Conservation (phyloP, 108 stramenopile species). For the Fistulifera pelliculosa region DNA sequence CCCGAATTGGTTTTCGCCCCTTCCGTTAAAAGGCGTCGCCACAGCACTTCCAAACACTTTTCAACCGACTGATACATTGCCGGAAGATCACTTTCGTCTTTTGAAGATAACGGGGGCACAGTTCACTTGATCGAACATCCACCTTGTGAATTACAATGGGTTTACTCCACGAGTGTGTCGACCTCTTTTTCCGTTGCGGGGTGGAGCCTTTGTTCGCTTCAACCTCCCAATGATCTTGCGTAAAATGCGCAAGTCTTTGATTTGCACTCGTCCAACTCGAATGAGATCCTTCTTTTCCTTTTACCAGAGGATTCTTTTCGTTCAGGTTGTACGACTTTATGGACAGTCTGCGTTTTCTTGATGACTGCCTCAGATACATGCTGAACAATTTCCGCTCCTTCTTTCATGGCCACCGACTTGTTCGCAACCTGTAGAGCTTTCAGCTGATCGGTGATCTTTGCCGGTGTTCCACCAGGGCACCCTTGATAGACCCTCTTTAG, state of each 20-base stretch:
- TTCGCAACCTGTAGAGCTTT: conserved; percentile 19
- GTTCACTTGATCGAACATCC: conserved; percentile 30
- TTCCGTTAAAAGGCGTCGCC: conserved; percentile 35
- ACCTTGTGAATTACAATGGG: conserved; percentile 36
- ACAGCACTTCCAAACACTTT: conserved; percentile 28
- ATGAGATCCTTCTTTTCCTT: conserved; percentile 7
- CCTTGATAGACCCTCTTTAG: conserved; percentile 23
- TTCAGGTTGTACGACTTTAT: conserved; percentile 20
- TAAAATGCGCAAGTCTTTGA: conserved; percentile 43
- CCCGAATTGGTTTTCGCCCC: conserved; percentile 48
- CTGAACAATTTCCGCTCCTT: conserved; percentile 38
- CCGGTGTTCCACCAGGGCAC: conserved; percentile 29
- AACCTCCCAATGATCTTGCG: conserved; percentile 27
- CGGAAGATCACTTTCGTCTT: conserved; percentile 30
- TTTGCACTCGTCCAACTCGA: conserved; percentile 34
- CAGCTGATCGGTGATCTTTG: conserved; percentile 23
- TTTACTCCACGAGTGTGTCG: conserved; percentile 37
- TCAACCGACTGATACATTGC: conserved; percentile 40
- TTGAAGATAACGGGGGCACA: conserved; percentile 42
- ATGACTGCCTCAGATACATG: conserved; percentile 36
- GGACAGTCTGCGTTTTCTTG: conserved; percentile 18
- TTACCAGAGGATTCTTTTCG: conserved; percentile 4
- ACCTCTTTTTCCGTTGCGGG: no score
- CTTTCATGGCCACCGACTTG: conserved; percentile 21
- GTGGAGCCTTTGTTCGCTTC: no score